Conservation (phyloP, 164 flowering plant genomes). For the Kalanchoe fedtschenkoi region DNA sequence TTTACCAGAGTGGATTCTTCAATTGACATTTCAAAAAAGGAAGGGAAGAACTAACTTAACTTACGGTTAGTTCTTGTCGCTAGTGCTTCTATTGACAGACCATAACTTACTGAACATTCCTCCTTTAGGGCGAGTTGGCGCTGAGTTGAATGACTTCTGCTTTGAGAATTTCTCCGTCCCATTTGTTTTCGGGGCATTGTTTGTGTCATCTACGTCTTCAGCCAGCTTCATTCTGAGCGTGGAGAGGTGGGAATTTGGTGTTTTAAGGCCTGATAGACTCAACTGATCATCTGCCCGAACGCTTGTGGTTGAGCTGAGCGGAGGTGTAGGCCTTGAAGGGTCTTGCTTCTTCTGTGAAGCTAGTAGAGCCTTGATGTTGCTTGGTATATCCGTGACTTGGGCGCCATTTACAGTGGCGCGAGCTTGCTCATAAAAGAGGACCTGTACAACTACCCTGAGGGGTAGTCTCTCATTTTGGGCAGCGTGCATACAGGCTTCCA, state of each 20-base stretch:
- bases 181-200: constrained; percentile 21
- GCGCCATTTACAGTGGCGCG: constrained; percentile 57
- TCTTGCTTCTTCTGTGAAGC: constrained; percentile 29
- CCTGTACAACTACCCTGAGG: constrained; percentile 87
- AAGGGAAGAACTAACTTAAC: constrained; percentile 9
- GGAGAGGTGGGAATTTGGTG: constrained; percentile 45
- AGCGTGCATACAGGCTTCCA: constrained; percentile 89
- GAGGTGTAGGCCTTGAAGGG: constrained; percentile 25
- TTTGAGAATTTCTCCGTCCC: constrained; percentile 32
- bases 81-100: constrained; percentile 48
- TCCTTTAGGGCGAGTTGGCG: constrained; percentile 56
- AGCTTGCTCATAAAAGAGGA: constrained; percentile 89
- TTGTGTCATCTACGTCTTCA: constrained; percentile 59
- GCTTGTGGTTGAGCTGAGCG: constrained; percentile 25
- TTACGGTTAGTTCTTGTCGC: constrained; percentile 47
- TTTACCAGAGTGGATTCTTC: constrained; percentile 1
- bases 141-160: constrained; percentile 40
- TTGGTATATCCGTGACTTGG: constrained; percentile 55
- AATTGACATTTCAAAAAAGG: constrained; percentile 8
- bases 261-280: constrained; percentile 63
- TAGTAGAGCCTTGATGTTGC: constrained; percentile 65
- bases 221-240: constrained; percentile 68
- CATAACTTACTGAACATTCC: constrained; percentile 75
- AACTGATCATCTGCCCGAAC: constrained; percentile 54
- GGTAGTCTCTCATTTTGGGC: constrained; percentile 94